Evolutionary conservation across 2,329 filamentous ascomycete species (phyloP).

Genomic region (Fusarium austroafricanum): DNA sequence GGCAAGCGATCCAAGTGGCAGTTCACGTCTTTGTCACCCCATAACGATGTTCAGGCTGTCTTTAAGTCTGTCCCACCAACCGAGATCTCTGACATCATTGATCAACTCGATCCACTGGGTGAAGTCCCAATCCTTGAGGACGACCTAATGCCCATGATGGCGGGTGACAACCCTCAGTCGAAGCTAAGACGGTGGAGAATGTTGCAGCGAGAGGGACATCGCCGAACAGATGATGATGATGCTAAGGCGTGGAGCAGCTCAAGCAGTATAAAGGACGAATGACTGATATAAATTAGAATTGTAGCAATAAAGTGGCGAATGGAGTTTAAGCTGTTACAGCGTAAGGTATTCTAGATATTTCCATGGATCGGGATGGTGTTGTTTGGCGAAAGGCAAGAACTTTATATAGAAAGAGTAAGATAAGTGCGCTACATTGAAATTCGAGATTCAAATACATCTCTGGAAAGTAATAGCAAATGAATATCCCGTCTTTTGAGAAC

Average conservation of each 20-base stretch:
- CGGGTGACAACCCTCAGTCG: conserved; percentile 44
- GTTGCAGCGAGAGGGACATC: conserved; percentile 35
- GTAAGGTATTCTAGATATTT: neutral
- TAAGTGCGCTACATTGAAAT: neutral
- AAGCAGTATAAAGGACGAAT: conserved; percentile 28
- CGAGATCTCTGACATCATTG: conserved; percentile 50
- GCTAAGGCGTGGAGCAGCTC: conserved; percentile 28
- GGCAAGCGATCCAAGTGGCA: conserved; percentile 51
- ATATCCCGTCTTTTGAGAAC: too few relatives aligned
- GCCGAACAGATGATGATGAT: conserved; percentile 26
- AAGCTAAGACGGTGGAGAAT: conserved; percentile 37
- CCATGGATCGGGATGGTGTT: neutral
- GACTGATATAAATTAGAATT: neutral
- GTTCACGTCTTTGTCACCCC: conserved; percentile 65
- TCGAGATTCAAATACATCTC: neutral
- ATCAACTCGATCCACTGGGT: conserved; percentile 50
- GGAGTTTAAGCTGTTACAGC: conserved; percentile 7
- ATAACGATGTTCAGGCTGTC: conserved; percentile 70
- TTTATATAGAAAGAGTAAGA: neutral
- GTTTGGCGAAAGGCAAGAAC: neutral
- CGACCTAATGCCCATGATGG: conserved; percentile 47
- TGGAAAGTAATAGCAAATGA: too few relatives aligned
- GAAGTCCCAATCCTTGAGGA: conserved; percentile 51
- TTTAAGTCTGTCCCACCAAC: conserved; percentile 70
- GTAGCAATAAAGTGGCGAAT: conserved; percentile 33